A percentile compares a stretch with the other conserved stretches of the same genome.
phyloP scores from a whole-genome alignment of 2,329 filamentous ascomycete species.

The Botrytis sinoallii region DNA sequence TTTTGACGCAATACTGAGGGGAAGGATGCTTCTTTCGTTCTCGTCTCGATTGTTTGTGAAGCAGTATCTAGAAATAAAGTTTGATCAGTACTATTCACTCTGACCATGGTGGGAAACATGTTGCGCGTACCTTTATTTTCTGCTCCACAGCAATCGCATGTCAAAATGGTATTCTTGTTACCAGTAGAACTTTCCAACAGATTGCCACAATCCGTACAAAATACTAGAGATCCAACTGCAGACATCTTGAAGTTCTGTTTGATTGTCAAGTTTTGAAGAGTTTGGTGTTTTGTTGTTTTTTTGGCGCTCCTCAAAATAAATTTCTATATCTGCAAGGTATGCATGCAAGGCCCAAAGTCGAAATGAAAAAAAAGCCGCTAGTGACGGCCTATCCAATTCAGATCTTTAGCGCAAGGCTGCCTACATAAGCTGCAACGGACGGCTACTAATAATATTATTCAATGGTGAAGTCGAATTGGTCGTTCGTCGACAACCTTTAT shows the following conservation, averaged over 20 bases:
- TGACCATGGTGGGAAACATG: background rate
- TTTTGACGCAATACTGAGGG: constrained; percentile 87
- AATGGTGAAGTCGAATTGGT: background rate
- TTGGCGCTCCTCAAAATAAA: constrained; percentile 8
- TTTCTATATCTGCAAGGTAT: background rate
- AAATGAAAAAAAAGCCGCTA: constrained; percentile 10
- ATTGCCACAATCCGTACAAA: constrained; percentile 91
- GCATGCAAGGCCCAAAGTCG: constrained; percentile 5
- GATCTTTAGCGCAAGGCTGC: constrained; percentile 25
- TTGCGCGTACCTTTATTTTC: constrained; percentile 68
- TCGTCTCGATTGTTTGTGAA: constrained; percentile 72
- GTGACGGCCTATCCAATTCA: background rate
- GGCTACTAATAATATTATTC: constrained; percentile 8
- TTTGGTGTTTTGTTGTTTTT: background rate
- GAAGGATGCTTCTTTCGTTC: constrained; percentile 86
- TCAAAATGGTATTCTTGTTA: constrained; percentile 69
- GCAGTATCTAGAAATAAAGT: constrained; percentile 54
- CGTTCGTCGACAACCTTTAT: background rate
- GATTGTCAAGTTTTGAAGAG: background rate
- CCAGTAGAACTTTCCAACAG: constrained; percentile 78
- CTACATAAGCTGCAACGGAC: background rate
- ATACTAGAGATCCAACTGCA: constrained; percentile 84
- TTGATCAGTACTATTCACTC: constrained; percentile 15
- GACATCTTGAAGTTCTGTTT: constrained; percentile 58
- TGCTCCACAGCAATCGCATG: constrained; percentile 82